phyloP scores from a whole-genome alignment of 495 filamentous ascomycete species.

The Penicillium odoratum region DNA sequence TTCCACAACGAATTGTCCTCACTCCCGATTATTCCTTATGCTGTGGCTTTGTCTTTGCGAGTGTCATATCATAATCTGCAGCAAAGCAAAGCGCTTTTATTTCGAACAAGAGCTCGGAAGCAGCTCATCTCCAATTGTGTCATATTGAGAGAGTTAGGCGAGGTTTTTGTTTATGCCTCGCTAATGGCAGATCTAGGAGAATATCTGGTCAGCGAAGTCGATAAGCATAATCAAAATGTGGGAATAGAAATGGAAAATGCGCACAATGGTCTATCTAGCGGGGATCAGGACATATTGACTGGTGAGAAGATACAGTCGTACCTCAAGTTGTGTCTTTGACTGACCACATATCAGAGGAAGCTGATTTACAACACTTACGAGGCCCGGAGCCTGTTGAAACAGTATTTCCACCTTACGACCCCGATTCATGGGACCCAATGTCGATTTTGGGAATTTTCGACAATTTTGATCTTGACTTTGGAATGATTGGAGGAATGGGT shows the following conservation, averaged over 20 bases:
- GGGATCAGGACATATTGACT: background rate
- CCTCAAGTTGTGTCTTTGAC: background rate
- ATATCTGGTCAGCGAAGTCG: background rate
- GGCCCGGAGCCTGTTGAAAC: background rate
- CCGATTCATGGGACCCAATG: background rate
- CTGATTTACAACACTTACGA: background rate
- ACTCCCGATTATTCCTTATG: slow-evolving; percentile 6
- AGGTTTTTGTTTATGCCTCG: slow-evolving; percentile 3
- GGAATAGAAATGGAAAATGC: background rate
- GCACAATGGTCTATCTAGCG: background rate
- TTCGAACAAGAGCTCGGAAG: slow-evolving; percentile 4
- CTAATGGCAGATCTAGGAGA: slow-evolving; percentile 8
- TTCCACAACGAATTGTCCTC: slow-evolving; percentile 1
- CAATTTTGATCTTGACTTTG: slow-evolving; percentile 8
- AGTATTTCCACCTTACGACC: background rate
- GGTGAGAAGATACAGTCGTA: background rate
- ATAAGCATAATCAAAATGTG: background rate
- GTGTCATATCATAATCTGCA: slow-evolving; percentile 4
- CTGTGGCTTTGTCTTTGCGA: slow-evolving; percentile 6
- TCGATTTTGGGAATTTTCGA: slow-evolving; percentile 5
- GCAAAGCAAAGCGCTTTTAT: slow-evolving; percentile 1
- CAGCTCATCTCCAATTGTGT: slow-evolving; percentile 1
- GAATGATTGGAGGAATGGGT: slow-evolving; percentile 1
- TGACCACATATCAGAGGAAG: background rate
- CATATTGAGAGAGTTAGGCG: slow-evolving; percentile 1